Base-by-base conservation (phyloP, 1,139 yeast genomes). In the Candida glucosophila region DNA sequence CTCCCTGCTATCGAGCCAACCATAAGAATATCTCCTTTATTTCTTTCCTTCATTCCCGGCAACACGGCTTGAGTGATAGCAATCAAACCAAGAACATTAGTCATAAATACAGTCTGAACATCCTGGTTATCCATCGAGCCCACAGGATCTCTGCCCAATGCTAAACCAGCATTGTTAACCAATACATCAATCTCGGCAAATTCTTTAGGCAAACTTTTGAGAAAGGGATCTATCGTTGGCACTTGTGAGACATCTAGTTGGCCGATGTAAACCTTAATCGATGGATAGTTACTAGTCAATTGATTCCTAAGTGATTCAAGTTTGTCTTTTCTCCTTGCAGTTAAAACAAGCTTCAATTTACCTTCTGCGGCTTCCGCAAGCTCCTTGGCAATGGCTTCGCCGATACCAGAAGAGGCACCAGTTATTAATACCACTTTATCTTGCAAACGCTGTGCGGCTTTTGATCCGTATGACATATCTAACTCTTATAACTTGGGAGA, bases 1-100 rank as follows among this genome's bases (percentile, higher is more conserved):
- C 82, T 67, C 17, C 95, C 95, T 10, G 95, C 95, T 49, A 83
- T 78, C 2, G 93, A 80, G 8, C 95, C 94, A 35, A 85, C 46
- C 45, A 80, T 81, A 39, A 85, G 81, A 32, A 85, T 75, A 43
- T 82, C 94, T 31, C 95, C 95, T 6, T 57, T 40, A 41, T 72
- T 62, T 34, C 70, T 67, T 52, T 41, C 52, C 51, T 39, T 58
- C 52, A 52, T 58, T 34, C 49, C 72, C 49, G 51, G 76, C 46
- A 43, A 43, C 16, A 60, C 52, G 3, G 56, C 56, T 30, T 61
- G 65, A 14, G 67, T 59, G 38, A 60, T 43, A 14, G 55, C 41
- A 27, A 61, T 59, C 26, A 59, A 49, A 6, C 67, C 67, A 36
- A 61, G 47, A 1, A 60, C 67, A 30, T 61, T 61, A 28, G 67